Evolutionary conservation across 805 yeast genomes (phyloP), one percentile per base, ranked within the genome.

Genomic region (Candida yuanshanica): DNA sequence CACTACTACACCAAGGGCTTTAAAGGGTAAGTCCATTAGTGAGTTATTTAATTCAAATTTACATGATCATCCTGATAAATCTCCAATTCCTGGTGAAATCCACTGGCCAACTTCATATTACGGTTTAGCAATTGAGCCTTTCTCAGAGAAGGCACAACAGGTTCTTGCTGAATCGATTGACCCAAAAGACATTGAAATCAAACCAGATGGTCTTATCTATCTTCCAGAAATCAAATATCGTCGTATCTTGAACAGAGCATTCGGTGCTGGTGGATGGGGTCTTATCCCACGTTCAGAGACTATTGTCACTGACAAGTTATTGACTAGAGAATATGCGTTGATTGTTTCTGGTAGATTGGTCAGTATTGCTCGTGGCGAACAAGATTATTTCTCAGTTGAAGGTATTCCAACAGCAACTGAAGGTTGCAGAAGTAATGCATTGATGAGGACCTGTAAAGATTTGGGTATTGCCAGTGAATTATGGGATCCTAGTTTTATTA

Each of bases 231-330:
- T 93, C 64, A 91, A 91, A 59, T 93, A 93, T 59, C 76, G 99
- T 49, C 74, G 99, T 35, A 82, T 90, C 18, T 64, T 93, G 50
- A 91, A 91, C 63, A 72, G 72, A 29, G 95, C 98, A 0, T 91
- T 93, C 68, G 99, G 99, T 4, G 96, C 99, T 7, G 99, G 99
- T 21, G 97, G 95, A 2, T 93, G 99, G 99, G 98, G 98, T 1
- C 68, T 93, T 42, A 96, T 95, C 1, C 98, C 99, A 10, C 69
- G 99, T 42, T 80, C 95, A 0, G 91, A 85, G 49, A 83, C 95
- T 1, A 68, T 77, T 39, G 78, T 93, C 24, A 83, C 95, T 2
- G 74, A 79, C 23, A 79, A 75, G 47, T 72, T 79, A 37, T 80
- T 93, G 24, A 87, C 96, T 10, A 73, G 98, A 49, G 99, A 93